Conservation (phyloP, 2,329 filamentous ascomycete species). For the Kalaharituber pfeilii region DNA sequence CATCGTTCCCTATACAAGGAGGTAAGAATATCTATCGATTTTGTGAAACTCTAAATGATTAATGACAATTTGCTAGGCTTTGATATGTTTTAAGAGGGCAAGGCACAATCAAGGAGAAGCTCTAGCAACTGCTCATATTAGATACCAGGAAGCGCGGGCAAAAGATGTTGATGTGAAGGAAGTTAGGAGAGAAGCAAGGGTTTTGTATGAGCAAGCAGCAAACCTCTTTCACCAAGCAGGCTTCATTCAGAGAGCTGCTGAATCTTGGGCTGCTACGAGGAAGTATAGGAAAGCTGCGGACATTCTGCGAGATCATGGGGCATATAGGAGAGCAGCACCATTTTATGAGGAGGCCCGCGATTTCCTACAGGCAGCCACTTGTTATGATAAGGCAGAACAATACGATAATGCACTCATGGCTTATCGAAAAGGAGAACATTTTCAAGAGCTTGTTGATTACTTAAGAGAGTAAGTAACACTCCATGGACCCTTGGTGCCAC, state of each 20-base stretch:
- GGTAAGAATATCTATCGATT: background rate
- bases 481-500: no score
- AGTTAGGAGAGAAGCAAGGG: background rate
- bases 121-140: background rate
- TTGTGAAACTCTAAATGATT: background rate
- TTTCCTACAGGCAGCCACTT: background rate
- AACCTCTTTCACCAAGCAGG: background rate
- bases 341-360: background rate
- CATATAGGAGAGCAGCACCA: background rate
- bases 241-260: background rate
- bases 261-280: background rate
- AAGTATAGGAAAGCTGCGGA: background rate
- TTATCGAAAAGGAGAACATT: background rate
- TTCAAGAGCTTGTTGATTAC: background rate
- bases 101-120: background rate
- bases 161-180: background rate
- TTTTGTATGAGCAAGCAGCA: background rate
- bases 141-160: background rate
- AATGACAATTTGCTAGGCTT: background rate
- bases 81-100: background rate
- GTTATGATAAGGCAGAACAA: background rate
- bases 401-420: background rate
- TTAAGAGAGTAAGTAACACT: background rate
- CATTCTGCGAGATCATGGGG: background rate
- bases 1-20: background rate